phyloP scores from a whole-genome alignment of 805 yeast species.

The Candida succiphila region DNA sequence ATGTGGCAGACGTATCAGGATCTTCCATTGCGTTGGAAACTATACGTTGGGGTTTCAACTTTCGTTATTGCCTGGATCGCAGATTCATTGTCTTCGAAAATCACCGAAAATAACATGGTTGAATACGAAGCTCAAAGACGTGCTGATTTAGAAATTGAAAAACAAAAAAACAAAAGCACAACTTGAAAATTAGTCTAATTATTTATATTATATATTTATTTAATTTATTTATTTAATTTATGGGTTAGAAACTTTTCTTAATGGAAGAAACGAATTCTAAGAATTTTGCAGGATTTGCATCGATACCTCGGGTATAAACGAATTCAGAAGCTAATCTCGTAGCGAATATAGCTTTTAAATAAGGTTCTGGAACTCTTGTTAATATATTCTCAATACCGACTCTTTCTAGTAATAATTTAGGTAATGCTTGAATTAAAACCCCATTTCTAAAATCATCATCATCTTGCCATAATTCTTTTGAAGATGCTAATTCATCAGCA shows the following conservation, averaged over 20 bases:
- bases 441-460: conserved; percentile 70
- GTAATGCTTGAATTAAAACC: conserved; percentile 69
- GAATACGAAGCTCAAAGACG: conserved; percentile 22
- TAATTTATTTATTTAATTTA: no score
- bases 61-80: conserved; percentile 21
- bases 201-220: background rate
- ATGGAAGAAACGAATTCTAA: conserved; percentile 56
- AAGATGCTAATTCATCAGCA: conserved; percentile 74
- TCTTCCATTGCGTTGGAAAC: conserved; percentile 19
- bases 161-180: conserved; percentile 1
- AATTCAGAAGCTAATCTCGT: conserved; percentile 76
- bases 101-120: conserved; percentile 20
- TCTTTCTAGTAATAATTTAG: conserved; percentile 54
- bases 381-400: conserved; percentile 62
- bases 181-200: background rate
- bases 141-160: conserved; percentile 9
- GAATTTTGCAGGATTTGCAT: conserved; percentile 71
- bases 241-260: no score
- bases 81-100: conserved; percentile 16
- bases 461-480: conserved; percentile 76
- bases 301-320: conserved; percentile 74
- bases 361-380: conserved; percentile 75
- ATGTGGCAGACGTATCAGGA: no score
- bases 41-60: conserved; percentile 22
- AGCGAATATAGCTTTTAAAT: conserved; percentile 81